phyloP scores from a whole-genome alignment of 805 yeast species.

The Yarrowia sp. region DNA sequence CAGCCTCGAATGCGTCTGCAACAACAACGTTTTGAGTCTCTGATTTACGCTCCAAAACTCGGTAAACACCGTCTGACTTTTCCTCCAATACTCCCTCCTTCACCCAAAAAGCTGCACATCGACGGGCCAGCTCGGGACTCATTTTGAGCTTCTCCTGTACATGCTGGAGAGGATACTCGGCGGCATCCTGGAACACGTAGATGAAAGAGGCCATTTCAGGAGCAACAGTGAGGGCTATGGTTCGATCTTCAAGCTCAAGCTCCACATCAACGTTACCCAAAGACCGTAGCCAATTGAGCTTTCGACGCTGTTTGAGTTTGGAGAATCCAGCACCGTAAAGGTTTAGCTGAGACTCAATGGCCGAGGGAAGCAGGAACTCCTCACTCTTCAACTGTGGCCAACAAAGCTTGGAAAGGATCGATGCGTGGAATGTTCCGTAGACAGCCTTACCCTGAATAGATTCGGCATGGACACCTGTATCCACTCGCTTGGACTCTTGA shows the following conservation, averaged over 20 bases:
- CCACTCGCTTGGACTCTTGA: conserved; percentile 50
- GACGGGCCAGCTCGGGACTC: conserved; percentile 42
- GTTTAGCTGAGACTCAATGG: conserved; percentile 40
- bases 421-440: conserved; percentile 38
- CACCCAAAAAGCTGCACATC: conserved; percentile 60
- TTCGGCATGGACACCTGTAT: conserved; percentile 40
- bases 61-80: conserved; percentile 42
- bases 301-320: conserved; percentile 51
- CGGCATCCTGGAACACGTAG: conserved; percentile 43
- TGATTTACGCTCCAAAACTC: conserved; percentile 42
- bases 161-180: conserved; percentile 37
- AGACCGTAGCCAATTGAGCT: conserved; percentile 53
- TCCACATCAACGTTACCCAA: conserved; percentile 62
- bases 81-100: conserved; percentile 49
- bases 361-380: conserved; percentile 49
- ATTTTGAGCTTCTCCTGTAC: conserved; percentile 43
- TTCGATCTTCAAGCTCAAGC: conserved; percentile 51
- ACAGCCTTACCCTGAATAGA: conserved; percentile 28
- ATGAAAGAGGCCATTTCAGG: conserved; percentile 71
- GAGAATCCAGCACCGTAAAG: conserved; percentile 47
- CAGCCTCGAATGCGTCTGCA: conserved; percentile 27
- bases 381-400: conserved; percentile 65
- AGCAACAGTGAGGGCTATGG: conserved; percentile 47
- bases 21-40: conserved; percentile 26
- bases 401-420: conserved; percentile 69